phyloP scores from a whole-genome alignment of 257 asterid genomes.

The Nicotiana noctiflora region DNA sequence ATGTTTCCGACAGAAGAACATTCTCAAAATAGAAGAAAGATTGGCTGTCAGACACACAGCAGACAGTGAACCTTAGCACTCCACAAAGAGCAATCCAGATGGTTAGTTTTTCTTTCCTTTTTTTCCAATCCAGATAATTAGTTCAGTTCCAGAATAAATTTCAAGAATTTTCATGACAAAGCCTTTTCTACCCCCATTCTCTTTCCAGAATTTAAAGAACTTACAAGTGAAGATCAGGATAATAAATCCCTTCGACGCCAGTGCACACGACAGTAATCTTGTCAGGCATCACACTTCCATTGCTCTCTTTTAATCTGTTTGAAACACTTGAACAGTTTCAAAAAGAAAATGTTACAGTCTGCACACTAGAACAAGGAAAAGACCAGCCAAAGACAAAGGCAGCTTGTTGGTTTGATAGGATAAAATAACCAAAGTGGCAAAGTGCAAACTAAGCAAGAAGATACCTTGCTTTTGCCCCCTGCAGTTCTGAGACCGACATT shows the following conservation, averaged over 20 bases:
- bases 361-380: background rate
- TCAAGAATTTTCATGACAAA: background rate
- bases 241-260: conserved; percentile 68
- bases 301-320: conserved; percentile 42
- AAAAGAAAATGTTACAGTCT: background rate
- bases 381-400: background rate
- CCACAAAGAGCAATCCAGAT: background rate
- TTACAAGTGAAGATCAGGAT: conserved; percentile 75
- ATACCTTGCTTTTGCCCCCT: conserved; percentile 39
- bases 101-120: no score
- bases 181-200: background rate
- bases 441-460: conserved; percentile 9
- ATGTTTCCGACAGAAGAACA: background rate
- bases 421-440: conserved; percentile 4
- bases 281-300: conserved; percentile 43
- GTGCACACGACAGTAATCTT: conserved; percentile 67
- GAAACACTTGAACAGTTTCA: background rate
- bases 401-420: background rate
- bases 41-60: background rate
- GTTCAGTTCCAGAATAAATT: background rate
- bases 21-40: background rate
- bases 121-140: no score
- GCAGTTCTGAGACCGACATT: conserved; percentile 25
- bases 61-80: background rate
- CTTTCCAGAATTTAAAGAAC: conserved; percentile 21